Conservation (phyloP, 352 stramenopile species). For the Phytopythium delawarense region DNA sequence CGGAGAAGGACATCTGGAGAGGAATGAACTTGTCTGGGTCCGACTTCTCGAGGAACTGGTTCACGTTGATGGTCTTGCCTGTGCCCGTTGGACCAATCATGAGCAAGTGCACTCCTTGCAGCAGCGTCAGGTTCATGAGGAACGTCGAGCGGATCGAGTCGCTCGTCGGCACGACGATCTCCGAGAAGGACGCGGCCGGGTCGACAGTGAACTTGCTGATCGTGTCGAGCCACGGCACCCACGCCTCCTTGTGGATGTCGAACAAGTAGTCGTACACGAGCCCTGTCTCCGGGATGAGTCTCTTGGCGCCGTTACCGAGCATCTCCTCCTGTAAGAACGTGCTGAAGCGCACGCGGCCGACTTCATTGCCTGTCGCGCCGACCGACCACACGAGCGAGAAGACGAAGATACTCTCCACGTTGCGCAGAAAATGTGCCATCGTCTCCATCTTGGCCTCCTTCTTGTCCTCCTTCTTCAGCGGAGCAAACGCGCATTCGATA, state of each 20-base stretch:
- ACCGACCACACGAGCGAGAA: constrained; percentile 93
- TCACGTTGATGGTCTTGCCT: constrained; percentile 94
- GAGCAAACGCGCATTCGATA: constrained; percentile 89
- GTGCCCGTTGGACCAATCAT: constrained; percentile 94
- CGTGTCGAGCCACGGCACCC: constrained; percentile 91
- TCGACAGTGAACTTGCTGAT: constrained; percentile 79
- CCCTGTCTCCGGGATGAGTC: constrained; percentile 46
- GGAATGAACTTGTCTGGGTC: constrained; percentile 91
- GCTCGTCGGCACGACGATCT: constrained; percentile 92
- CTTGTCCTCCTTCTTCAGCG: constrained; percentile 81
- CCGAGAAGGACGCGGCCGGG: constrained; percentile 76
- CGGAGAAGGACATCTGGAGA: constrained; percentile 90
- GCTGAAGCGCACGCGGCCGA: constrained; percentile 83
- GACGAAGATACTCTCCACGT: constrained; percentile 89
- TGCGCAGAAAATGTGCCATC: constrained; percentile 58
- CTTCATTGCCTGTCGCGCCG: constrained; percentile 86
- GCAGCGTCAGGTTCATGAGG: constrained; percentile 86
- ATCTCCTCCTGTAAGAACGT: constrained; percentile 86
- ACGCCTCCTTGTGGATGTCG: constrained; percentile 67
- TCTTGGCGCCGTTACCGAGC: constrained; percentile 43
- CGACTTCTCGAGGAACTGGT: constrained; percentile 86
- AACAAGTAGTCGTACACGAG: constrained; percentile 93
- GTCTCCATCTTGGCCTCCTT: constrained; percentile 75
- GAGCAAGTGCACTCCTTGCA: constrained; percentile 84
- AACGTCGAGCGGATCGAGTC: constrained; percentile 93